Evolutionary conservation across 768 basidiomycete species (phyloP), one percentile per base, ranked within the genome.

Genomic region (Lanmaoa rubissima): DNA sequence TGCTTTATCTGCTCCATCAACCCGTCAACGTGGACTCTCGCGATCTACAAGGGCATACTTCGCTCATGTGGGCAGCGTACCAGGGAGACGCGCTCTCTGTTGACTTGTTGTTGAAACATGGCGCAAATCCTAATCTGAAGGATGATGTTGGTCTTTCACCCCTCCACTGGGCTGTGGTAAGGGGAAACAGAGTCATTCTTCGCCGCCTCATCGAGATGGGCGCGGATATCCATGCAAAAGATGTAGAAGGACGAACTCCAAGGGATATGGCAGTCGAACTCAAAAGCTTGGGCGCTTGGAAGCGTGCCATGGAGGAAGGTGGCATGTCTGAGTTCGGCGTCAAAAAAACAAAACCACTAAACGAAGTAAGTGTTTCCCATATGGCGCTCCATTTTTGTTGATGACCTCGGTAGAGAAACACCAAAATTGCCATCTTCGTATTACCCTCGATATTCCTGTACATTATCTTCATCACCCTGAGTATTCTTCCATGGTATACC

Each of bases 21-120:
- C 94, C 95, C 3, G 83, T 99, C 60, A 87, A 85, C 42, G 88
- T 98, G 56, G 97, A 99, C 69, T 88, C 88, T 46, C 82, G 86
- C 40, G 97, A 99, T 71, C 78, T 86, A 1, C 90, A 92, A 65
- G 97, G 97, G 0, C 97, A 98, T 69, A 97, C 96, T 0, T 81
- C 92, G 0, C 79, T 98, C 48, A 97, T 98, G 92, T 99, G 97
- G 97, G 97, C 97, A 6, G 92, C 94, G 10, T 99, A 98, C 73
- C 97, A 99, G 70, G 97, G 97, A 45, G 97, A 99, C 67, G 94
- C 94, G 2, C 82, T 98, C 35, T 93, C 91, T 3, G 94, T 98
- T 6, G 94, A 98, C 60, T 73, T 98, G 45, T 74, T 99, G 41
- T 79, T 99, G 50, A 83, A 86, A 54, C 92, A 95, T 62, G 92